Evolutionary conservation across 1,284 basidiomycete species (phyloP), one percentile per base, ranked within the genome.

Genomic region (Sanghuangporus weigelae): DNA sequence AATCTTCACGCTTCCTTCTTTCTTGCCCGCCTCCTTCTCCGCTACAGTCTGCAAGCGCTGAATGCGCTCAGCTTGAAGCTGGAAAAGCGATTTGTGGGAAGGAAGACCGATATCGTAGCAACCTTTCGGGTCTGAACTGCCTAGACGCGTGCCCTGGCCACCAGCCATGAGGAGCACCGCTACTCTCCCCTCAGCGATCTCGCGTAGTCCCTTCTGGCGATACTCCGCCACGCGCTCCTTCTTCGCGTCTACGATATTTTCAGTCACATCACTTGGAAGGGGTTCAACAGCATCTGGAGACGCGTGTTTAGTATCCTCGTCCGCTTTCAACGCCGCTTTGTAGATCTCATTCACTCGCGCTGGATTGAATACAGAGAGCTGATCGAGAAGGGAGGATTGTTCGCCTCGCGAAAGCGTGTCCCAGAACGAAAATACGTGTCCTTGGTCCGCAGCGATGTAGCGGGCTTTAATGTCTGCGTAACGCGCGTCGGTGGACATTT

Each of bases 31-130:
- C 58, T 82, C 78, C 63, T 78, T 70, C 70, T 85, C 85, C 0
- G 95, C 96, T 55, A 98, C 75, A 36, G 77, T 76, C 76, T 96
- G 91, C 59, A 99, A 79, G 64, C 89, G 85, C 58, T 82, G 81
- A 73, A 99, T 98, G 59, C 96, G 86, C 77, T 97, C 95, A 4
- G 96, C 97, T 77, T 99, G 97, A 70, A 93, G 90, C 74, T 98
- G 94, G 81, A 99, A 99, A 63, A 99, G 86, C 36, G 90, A 88
- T 78, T 96, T 97, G 78, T 92, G 87, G 40, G 92, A 95, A 11
- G 95, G 94, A 49, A 99, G 82, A 16, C 90, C 90, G 69, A 99
- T 98, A 74, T 99, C 93, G 78, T 98, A 99, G 81, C 96, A 98
- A 10, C 97, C 97, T 74, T 99, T 99, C 31, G 97, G 97, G 23